Base-by-base conservation (phyloP, 139 green algal species). In the Penium margaritaceum region DNA sequence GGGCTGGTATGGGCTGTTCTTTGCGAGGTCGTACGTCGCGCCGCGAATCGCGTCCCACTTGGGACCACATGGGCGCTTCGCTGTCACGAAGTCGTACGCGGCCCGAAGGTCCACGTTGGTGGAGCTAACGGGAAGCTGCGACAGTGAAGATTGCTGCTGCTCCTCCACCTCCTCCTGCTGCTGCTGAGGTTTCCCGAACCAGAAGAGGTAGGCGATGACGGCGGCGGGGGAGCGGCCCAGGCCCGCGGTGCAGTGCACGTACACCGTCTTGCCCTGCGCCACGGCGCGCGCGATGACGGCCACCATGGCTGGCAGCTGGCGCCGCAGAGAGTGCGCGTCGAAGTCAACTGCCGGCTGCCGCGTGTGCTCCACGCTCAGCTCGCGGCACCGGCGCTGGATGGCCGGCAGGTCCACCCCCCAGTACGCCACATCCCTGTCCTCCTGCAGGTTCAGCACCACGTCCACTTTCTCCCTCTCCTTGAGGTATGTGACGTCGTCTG, bases 201-300 rank as follows among this genome's bases (percentile, higher is more conserved):
- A 85, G 38, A 85, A 85, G 34, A 85, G 54, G 27, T 79, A 85
- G 3, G 64, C 72, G 38, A 85, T 85, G 27, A 55, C 77, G 12
- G 67, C 64, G 15, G 44, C 81, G 2, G 81, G 81, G 1, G 77
- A 64, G 9, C 81, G 57, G 19, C 81, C 81, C 35, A 85, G 64
- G 5, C 81, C 81, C 29, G 81, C 81, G 17, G 81, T 86, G 69
- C 81, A 86, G 69, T 86, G 81, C 30, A 77, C 58, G 32, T 84
- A 84, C 39, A 72, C 70, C 32, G 19, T 75, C 19, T 41, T 15
- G 1, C 65, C 76, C 44, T 66, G n/a, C 0, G 9, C 14, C 2
- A 81, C 19, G 19, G 44, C 19, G 5, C 24, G n/a, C 14, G 81
- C 76, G 9, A 85, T 43, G 32, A 39, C 34, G 1, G 64, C 77